Percentiles rank a stretch among this genome's conserved stretches.
Conservation (phyloP, 176 grass and related monocot species). For the Neostapfia colusana region DNA sequence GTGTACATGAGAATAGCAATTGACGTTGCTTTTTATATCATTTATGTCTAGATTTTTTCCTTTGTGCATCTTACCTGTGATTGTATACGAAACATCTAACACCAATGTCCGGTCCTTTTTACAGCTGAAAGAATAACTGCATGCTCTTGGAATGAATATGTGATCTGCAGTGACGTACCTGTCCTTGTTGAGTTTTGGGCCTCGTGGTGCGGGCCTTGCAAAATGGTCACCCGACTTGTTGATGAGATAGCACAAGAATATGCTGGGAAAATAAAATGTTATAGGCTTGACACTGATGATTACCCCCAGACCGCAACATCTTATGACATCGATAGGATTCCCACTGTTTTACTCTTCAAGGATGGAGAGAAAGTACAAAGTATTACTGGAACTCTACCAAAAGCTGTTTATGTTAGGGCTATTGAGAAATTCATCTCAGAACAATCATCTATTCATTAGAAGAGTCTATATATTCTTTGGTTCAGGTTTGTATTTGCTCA, state of each 20-base stretch:
- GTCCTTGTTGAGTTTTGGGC: conserved; percentile 93
- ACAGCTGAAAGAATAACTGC: conserved; percentile 80
- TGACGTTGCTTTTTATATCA: neutral
- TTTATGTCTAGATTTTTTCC: neutral
- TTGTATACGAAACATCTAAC: conserved; percentile 38
- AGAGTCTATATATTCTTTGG: conserved; percentile 7
- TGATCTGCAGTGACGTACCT: conserved; percentile 71
- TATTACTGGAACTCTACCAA: conserved; percentile 85
- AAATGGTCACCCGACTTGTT: conserved; percentile 62
- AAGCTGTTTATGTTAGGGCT: conserved; percentile 73
- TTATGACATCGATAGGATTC: conserved; percentile 62
- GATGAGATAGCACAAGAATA: conserved; percentile 83
- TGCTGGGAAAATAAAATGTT: conserved; percentile 71
- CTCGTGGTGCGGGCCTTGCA: conserved; percentile 90
- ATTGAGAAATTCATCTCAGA: conserved; percentile 75
- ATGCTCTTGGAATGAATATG: conserved; percentile 72
- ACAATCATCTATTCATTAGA: conserved; percentile 36
- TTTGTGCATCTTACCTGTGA: neutral
- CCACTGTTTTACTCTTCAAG: conserved; percentile 90
- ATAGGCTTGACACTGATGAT: conserved; percentile 77
- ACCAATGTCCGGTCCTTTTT: conserved; percentile 29
- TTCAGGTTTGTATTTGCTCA: conserved; percentile 20
- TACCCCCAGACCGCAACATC: conserved; percentile 62
- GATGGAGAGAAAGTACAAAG: conserved; percentile 75
- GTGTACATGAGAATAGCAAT: neutral